Evolutionary conservation across 352 stramenopile species (phyloP), one percentile per base, ranked within the genome.

Genomic region (Globisporangium paroecandrum): DNA sequence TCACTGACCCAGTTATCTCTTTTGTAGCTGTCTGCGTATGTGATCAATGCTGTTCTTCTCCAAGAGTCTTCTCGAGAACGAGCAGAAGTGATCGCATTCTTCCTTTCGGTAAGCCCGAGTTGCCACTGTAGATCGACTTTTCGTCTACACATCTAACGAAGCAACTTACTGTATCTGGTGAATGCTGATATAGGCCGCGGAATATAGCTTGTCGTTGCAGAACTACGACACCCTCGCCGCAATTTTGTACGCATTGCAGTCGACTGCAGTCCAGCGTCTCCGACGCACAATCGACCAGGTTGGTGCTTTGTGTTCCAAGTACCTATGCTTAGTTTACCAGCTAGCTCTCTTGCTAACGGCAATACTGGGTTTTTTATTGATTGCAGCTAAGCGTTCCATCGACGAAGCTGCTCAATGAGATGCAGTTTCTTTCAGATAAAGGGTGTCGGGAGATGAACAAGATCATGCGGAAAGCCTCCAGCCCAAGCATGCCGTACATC

Each of bases 401-500:
- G 1, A 93, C 90, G 74, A 91, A 90, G 63, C 68, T 85, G 15
- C 79, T 94, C 54, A 90, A 89, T 55, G 75, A 90, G 32, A 89
- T 95, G 84, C 83, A 93, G 67, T 51, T 87, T 24, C 77, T 94
- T 15, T 93, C 83, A 0, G 85, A 94, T 66, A 92, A 93, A 54
- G 86, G 86, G 0, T 93, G 86, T 57, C 88, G 89, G 32, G 89
- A 95, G 56, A 91, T 96, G 72, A 96, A 95, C 66, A 82, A 81
- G 20, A 63, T 90, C n/a, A 96, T 96, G 87, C 81, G 85, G 58
- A 86, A 81, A 51, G 76, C 82, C 7, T 60, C 73, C 7, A 93
- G 85, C 20, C 89, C 87, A 51, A 89, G 81, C 58, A 95, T 96
- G 87, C 89, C 89, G 46, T 96, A 95, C 69, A 88, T 95, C 25